Percentiles rank a stretch among this genome's conserved stretches.
phyloP scores from a whole-genome alignment of 805 yeast genomes.

The Zygosaccharomyces lentus region DNA sequence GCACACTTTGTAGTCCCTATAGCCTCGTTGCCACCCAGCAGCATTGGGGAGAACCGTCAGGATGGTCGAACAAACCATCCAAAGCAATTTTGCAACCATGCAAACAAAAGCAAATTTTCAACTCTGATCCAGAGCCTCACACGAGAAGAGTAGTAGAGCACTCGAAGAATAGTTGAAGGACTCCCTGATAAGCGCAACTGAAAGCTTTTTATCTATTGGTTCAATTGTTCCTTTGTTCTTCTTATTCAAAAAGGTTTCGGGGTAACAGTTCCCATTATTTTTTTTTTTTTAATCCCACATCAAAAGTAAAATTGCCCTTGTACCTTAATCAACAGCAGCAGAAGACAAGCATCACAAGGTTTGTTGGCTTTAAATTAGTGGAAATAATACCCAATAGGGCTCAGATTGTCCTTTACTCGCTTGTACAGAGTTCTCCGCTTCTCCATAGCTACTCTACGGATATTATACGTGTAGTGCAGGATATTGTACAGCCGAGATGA shows the following conservation, averaged over 20 bases:
- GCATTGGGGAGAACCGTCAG: constrained; percentile 1
- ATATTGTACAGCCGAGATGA: constrained; percentile 1
- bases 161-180: not conserved
- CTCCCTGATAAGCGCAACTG: not conserved
- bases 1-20: constrained; percentile 23
- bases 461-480: not conserved
- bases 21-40: constrained; percentile 10
- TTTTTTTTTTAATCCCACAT: not conserved
- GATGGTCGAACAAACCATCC: constrained; percentile 6
- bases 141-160: not conserved
- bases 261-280: not conserved
- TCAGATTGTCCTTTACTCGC: not conserved
- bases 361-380: not conserved
- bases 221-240: not conserved
- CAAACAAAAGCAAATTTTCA: not conserved
- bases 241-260: not conserved
- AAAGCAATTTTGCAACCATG: constrained; percentile 5
- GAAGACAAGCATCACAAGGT: not conserved
- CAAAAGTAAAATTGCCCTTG: not conserved
- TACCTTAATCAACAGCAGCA: not conserved
- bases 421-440: not conserved
- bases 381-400: not conserved
- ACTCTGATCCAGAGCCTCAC: not conserved
- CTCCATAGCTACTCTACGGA: not conserved
- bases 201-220: not conserved